These are phyloP conservation scores for Fusarium denticulatum DNA, from an alignment of 2,329 filamentous ascomycete species.

Conservation along the genomic window DNA sequence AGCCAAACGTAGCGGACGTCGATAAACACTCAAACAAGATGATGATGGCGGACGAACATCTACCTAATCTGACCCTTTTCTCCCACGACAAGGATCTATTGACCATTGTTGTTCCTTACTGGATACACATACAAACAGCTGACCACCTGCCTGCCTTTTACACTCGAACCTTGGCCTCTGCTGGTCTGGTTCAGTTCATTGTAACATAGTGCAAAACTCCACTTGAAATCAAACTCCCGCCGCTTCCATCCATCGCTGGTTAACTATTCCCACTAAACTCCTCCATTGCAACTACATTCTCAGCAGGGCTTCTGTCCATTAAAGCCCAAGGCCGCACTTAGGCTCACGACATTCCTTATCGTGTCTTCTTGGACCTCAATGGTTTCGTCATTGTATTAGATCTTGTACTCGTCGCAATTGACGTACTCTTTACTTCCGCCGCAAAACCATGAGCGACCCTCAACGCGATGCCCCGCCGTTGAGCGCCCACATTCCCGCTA, in stretches of 20 bases:
- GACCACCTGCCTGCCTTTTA: neutral
- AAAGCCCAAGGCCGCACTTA: constrained; percentile 8
- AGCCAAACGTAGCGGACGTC: neutral
- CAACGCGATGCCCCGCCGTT: constrained; percentile 48
- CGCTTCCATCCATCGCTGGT: neutral
- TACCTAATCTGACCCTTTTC: neutral
- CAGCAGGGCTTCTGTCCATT: constrained; percentile 17
- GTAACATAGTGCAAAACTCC: constrained; percentile 22
- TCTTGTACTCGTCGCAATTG: constrained; percentile 36
- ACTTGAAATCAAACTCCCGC: constrained; percentile 27
- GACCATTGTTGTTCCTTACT: neutral
- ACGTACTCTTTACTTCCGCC: constrained; percentile 15
- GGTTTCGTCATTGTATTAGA: constrained; percentile 27
- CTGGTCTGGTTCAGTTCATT: constrained; percentile 1
- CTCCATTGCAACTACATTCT: constrained; percentile 16
- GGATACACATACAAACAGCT: neutral
- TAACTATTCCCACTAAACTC: constrained; percentile 10
- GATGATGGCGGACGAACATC: neutral
- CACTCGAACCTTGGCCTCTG: constrained; percentile 3
- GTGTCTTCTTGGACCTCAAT: constrained; percentile 19
- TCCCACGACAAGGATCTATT: neutral
- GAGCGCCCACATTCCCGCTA: constrained; percentile 13
- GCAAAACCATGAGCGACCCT: constrained; percentile 46
- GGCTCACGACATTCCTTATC: constrained; percentile 16
- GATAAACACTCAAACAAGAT: neutral